Evolutionary conservation across 2,329 filamentous ascomycete genomes (phyloP).

Genomic region (Aspergillus sp.): DNA sequence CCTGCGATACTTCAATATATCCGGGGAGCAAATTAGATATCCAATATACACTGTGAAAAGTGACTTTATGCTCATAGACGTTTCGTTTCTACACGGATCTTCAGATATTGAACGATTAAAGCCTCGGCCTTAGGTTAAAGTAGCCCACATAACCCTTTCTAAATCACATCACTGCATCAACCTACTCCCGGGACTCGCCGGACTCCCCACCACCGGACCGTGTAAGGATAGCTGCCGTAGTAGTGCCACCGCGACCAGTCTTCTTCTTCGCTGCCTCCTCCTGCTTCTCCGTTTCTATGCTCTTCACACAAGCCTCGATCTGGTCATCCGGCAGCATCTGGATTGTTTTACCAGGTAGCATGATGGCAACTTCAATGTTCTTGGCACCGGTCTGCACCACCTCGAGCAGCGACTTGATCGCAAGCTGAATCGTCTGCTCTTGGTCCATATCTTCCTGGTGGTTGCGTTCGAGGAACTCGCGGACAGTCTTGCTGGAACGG

Average conservation of each 20-base stretch:
- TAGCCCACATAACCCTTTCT: conserved; percentile 10
- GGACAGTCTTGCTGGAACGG: conserved; percentile 96
- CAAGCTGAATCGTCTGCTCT: conserved; percentile 91
- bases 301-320: conserved; percentile 97
- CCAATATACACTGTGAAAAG: conserved; percentile 4
- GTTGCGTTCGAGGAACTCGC: conserved; percentile 97
- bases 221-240: conserved; percentile 69
- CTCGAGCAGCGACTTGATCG: conserved; percentile 96
- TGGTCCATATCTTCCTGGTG: conserved; percentile 98
- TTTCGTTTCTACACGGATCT: conserved; percentile 17
- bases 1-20: conserved; percentile 1
- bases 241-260: conserved; percentile 58
- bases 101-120: conserved; percentile 14
- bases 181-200: conserved; percentile 18
- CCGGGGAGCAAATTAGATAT: conserved; percentile 3
- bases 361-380: conserved; percentile 99
- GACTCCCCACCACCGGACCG: conserved; percentile 49
- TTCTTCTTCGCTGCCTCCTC: conserved; percentile 98
- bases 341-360: conserved; percentile 86
- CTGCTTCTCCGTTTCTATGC: conserved; percentile 98
- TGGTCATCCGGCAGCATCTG: conserved; percentile 95
- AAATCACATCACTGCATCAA: conserved; percentile 17
- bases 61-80: conserved; percentile 13
- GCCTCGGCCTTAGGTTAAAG: conserved; percentile 19
- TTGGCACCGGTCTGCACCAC: conserved; percentile 98